A percentile compares a stretch with the other conserved stretches of the same genome.
These are phyloP conservation scores for Penicillium angulare DNA, from an alignment of 495 filamentous ascomycete genomes.

Conservation along the genomic window DNA sequence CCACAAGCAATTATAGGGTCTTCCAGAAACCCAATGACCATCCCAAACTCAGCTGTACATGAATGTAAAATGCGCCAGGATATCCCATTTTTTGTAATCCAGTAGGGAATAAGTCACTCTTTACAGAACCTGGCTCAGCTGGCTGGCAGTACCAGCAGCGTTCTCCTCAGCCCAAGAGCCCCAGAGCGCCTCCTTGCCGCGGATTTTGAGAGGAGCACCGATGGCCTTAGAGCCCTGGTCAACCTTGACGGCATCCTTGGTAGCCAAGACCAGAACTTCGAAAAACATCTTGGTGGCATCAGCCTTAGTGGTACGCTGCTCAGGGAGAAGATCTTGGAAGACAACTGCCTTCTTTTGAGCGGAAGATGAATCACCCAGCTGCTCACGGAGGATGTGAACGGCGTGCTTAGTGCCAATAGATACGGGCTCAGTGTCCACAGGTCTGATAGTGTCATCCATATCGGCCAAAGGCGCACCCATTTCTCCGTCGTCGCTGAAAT, in stretches of 20 bases:
- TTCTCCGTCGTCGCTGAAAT: conserved; percentile 54
- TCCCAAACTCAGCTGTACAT: conserved; percentile 36
- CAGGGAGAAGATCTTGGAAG: conserved; percentile 90
- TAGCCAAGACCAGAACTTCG: conserved; percentile 90
- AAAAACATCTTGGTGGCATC: conserved; percentile 99
- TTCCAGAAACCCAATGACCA: conserved; percentile 23
- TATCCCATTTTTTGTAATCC: conserved; percentile 13
- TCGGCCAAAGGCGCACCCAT: conserved; percentile 43
- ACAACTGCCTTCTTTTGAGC: conserved; percentile 73
- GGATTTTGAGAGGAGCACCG: conserved; percentile 73
- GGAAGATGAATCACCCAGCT: conserved; percentile 66
- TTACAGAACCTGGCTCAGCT: conserved; percentile 31
- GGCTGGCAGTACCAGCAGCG: conserved; percentile 54
- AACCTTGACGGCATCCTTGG: conserved; percentile 97
- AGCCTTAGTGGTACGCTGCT: conserved; percentile 68
- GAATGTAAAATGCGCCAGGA: conserved; percentile 25
- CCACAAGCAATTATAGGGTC: conserved; percentile 21
- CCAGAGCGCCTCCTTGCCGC: conserved; percentile 89
- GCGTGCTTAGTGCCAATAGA: conserved; percentile 91
- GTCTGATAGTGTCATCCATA: conserved; percentile 81
- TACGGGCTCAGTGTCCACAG: conserved; percentile 76
- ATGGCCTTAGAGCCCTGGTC: conserved; percentile 76
- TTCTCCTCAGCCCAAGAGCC: conserved; percentile 91
- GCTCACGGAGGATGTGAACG: conserved; percentile 88
- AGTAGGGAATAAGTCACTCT: conserved; percentile 3